Evolutionary conservation across 2,329 filamentous ascomycete species (phyloP).

Genomic region (Aspergillus quadricinctus): DNA sequence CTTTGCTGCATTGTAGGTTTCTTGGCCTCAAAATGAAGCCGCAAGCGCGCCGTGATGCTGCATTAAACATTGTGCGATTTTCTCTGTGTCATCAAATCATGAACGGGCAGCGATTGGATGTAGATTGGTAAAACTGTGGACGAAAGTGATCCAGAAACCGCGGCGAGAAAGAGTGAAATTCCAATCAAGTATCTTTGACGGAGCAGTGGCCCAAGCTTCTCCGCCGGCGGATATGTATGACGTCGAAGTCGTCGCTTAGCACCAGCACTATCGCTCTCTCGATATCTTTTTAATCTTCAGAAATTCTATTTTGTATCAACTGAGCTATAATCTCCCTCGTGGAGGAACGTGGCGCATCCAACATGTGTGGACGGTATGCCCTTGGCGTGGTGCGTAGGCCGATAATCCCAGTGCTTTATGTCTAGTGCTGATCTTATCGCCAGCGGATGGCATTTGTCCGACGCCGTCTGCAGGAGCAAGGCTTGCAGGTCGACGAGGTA

Average conservation of each 20-base stretch:
- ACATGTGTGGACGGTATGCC: slow-evolving; percentile 67
- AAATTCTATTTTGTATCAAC: neutral
- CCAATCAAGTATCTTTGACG: slow-evolving; percentile 11
- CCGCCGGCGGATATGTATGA: slow-evolving; percentile 20
- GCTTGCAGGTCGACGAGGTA: slow-evolving; percentile 67
- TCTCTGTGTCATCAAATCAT: neutral
- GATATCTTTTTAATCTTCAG: neutral
- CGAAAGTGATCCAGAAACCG: neutral
- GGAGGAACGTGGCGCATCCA: slow-evolving; percentile 1
- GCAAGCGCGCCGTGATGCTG: slow-evolving; percentile 26
- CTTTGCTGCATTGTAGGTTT: slow-evolving; percentile 12
- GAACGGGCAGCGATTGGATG: no score
- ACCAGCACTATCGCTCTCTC: neutral
- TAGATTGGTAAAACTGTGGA: neutral
- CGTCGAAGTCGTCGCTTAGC: slow-evolving; percentile 14
- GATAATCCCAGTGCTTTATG: neutral
- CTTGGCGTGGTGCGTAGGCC: slow-evolving; percentile 53
- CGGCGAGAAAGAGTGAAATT: slow-evolving; percentile 4
- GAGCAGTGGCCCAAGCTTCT: slow-evolving; percentile 22
- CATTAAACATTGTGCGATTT: slow-evolving; percentile 19
- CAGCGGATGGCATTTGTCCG: slow-evolving; percentile 75
- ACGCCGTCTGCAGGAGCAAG: slow-evolving; percentile 65
- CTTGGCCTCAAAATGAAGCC: slow-evolving; percentile 16
- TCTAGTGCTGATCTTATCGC: neutral
- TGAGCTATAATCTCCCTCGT: neutral